phyloP scores from a whole-genome alignment of 768 basidiomycete species.

The Tephrocybe sp. region DNA sequence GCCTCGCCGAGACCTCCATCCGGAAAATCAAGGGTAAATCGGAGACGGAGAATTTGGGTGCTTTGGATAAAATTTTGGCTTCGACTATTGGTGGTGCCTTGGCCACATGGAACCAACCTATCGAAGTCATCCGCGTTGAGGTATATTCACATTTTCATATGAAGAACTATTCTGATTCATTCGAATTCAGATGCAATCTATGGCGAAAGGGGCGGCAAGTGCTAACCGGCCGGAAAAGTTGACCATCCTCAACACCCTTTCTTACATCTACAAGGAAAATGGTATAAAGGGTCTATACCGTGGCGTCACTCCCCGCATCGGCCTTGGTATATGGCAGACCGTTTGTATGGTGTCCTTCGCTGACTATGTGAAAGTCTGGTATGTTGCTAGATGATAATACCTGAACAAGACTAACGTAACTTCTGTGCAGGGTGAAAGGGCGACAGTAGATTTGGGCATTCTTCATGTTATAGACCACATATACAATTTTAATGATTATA shows the following conservation, averaged over 20 bases:
- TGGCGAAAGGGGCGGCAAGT: conserved; percentile 78
- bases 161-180: neutral
- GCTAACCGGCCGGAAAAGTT: conserved; percentile 87
- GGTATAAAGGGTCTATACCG: conserved; percentile 96
- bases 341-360: conserved; percentile 99
- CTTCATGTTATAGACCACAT: conserved; percentile 12
- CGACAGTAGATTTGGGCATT: conserved; percentile 22
- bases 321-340: conserved; percentile 94
- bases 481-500: conserved; percentile 20
- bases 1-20: conserved; percentile 82
- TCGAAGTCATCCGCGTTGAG: conserved; percentile 96
- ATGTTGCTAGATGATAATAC: conserved; percentile 14
- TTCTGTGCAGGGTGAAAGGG: conserved; percentile 50
- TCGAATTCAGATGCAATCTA: conserved; percentile 89
- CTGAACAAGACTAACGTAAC: conserved; percentile 14
- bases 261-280: conserved; percentile 95
- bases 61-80: conserved; percentile 83
- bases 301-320: conserved; percentile 96
- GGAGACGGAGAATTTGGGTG: conserved; percentile 70
- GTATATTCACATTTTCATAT: conserved; percentile 34
- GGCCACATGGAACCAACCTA: conserved; percentile 99
- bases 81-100: conserved; percentile 92
- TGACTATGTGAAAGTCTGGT: conserved; percentile 92
- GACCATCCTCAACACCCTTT: conserved; percentile 87
- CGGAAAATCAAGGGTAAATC: conserved; percentile 74